Percentiles rank a stretch among this genome's conserved stretches.
phyloP scores from a whole-genome alignment of 306 rosid species.

The Pyrus communis region DNA sequence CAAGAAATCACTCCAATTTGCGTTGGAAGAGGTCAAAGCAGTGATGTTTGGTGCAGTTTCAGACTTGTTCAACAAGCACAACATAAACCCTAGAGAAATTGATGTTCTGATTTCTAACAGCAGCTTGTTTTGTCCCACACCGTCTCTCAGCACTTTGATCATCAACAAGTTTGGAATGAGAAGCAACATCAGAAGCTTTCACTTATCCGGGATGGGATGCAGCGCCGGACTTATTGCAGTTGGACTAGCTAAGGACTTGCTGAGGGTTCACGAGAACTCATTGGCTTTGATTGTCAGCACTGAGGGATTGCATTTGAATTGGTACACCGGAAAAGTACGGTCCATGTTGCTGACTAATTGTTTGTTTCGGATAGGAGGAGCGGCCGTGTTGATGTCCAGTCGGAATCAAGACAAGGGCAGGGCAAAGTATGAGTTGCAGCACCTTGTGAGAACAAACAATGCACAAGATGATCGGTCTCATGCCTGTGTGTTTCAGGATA shows the following conservation, averaged over 20 bases:
- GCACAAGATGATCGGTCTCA: slow-evolving; percentile 48
- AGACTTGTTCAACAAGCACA: slow-evolving; percentile 25
- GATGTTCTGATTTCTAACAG: slow-evolving; percentile 43
- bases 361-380: slow-evolving; percentile 57
- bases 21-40: slow-evolving; percentile 42
- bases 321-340: slow-evolving; percentile 50
- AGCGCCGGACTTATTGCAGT: slow-evolving; percentile 54
- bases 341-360: slow-evolving; percentile 61
- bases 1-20: slow-evolving; percentile 18
- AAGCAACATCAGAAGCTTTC: slow-evolving; percentile 43
- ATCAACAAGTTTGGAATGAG: slow-evolving; percentile 49
- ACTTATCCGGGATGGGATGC: slow-evolving; percentile 66
- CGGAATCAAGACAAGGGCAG: slow-evolving; percentile 30
- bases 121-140: slow-evolving; percentile 48
- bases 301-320: slow-evolving; percentile 33
- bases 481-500: slow-evolving; percentile 36
- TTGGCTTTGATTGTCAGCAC: slow-evolving; percentile 56
- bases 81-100: slow-evolving; percentile 41
- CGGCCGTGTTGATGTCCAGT: slow-evolving; percentile 56
- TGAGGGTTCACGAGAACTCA: slow-evolving; percentile 48
- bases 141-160: slow-evolving; percentile 43
- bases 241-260: slow-evolving; percentile 45
- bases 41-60: slow-evolving; percentile 29
- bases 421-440: slow-evolving; percentile 44
- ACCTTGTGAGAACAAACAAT: slow-evolving; percentile 47